Evolutionary conservation across 176 grass and related monocot species (phyloP), one percentile per base, ranked within the genome.

Genomic region (Eragrostis nindensis): DNA sequence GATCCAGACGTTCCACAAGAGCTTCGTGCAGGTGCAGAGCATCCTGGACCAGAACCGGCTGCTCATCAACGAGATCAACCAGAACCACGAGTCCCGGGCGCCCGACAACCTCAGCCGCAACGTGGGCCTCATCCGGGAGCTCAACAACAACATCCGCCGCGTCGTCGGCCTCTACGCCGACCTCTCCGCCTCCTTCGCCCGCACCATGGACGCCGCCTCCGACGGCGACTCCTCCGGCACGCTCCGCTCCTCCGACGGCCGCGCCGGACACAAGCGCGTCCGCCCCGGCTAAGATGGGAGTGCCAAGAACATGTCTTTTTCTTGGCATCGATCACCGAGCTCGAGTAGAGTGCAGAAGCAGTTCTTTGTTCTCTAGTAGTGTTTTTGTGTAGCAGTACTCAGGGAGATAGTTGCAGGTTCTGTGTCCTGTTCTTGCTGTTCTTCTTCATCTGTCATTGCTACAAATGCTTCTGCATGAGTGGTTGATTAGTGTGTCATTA

Each of bases 41-140:
- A 84, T 94, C 62, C 87, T 94, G 71, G 89, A 94, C 52, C 89
- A 89, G 84, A 94, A 94, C 66, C 79, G 92, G 86, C 49, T 89
- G 84, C 87, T 94, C 68, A 94, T 94, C 80, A 89, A 50, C 27
- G 89, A 94, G 84, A 94, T 94, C 92, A 94, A 94, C 85, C 88
- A 92, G 83, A 94, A 94, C 73, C 92, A 94, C 52, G 92, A 94
- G 71, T 92, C 89, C 27, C 25, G 77, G 25, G 73, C 82, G 59
- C 89, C 92, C 4, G 81, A 87, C 79, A 80, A 87, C 82, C 84
- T 94, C 76, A 85, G 59, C 76, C 86, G 92, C 38, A 94, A 92
- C 80, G 92, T 92, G 36, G 89, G 92, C 16, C 77, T 94, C 80
- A 94, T 94, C 47, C 60, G 92, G 63, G 92, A 94, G 86, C 89